These are phyloP conservation scores for Craterostigma plantagineum DNA, from an alignment of 257 asterid species.

Conservation along the genomic window DNA sequence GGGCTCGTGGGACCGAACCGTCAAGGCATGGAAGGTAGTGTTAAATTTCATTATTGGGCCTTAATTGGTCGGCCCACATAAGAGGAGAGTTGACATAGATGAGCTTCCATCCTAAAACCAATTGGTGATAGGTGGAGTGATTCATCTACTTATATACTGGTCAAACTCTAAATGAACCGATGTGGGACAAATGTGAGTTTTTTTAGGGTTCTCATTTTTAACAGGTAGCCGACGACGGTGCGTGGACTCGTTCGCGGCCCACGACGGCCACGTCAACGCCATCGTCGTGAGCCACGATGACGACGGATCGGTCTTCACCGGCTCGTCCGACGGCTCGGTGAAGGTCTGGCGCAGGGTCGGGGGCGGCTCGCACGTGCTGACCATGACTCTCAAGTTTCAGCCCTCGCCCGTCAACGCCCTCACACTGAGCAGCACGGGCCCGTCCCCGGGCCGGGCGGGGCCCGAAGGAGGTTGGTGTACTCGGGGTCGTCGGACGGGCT, in stretches of 20 bases:
- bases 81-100: too few species aligned
- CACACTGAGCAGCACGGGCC: conserved; percentile 16
- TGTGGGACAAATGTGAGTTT: too few species aligned
- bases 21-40: conserved; percentile 53
- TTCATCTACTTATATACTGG: too few species aligned
- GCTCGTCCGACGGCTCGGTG: conserved; percentile 50
- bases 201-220: too few species aligned
- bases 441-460: too few species aligned
- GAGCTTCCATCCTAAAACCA: too few species aligned
- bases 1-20: conserved; percentile 53
- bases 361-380: conserved; percentile 40
- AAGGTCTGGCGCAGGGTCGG: conserved; percentile 52
- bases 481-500: conserved; percentile 67
- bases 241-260: conserved; percentile 45
- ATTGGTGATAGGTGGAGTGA: too few species aligned
- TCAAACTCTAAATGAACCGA: too few species aligned
- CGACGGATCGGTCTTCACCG: conserved; percentile 54
- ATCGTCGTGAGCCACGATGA: conserved; percentile 30
- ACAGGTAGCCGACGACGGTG: conserved; percentile 25
- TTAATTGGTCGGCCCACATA: too few species aligned
- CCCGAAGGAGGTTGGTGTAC: conserved; percentile 24
- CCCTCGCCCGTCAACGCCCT: conserved; percentile 57
- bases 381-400: conserved; percentile 47
- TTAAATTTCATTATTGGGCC: too few species aligned
- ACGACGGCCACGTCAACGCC: conserved; percentile 40